Evolutionary conservation across 2,329 filamentous ascomycete genomes (phyloP), one percentile per base, ranked within the genome.

Genomic region (Cercospora sojina): DNA sequence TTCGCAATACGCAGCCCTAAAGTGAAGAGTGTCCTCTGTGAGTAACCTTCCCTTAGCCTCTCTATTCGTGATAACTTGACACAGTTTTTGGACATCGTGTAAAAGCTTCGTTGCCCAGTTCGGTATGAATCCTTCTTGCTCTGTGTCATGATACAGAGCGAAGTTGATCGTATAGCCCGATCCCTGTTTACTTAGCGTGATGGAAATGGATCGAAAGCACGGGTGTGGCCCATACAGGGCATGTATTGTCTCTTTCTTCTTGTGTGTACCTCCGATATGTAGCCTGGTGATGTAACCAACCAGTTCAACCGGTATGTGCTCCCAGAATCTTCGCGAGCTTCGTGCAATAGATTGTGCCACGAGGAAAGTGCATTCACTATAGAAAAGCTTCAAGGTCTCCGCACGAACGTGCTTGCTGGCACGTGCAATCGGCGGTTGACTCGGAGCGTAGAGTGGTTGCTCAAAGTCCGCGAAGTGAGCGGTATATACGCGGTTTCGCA

Each of bases 301-400:
- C 3, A 55, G 12, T 55, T 55, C 25, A 5, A 1, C 9, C 1
- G 20, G 25, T 5, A 10, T 27, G 25, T 23, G 9, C 5, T 29
- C 13, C 23, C 23, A 55, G 18, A 23, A n/a, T n/a, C 13, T 7
- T 2, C 10, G 18, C 12, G 12, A n/a, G 12, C 25, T 10, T 8
- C 1, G 3, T 3, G n/a, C 7, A 1, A 1, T 12, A 6, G 25
- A 3, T 0, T 3, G 23, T 31, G 8, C 6, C 8, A 47, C 13
- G 1, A 18, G 10, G 12, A 70, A 71, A 1, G 47, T 41, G 29
- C 64, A 68, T 10, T 16, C 41, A 8, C 38, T 18, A 20, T 69
- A 71, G 64, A 64, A 72, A 23, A 68, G 55, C 25, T 43, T 25
- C 13, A 71, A 55, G 10, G 66, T 61, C 41, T 70, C 67, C 23